These are phyloP conservation scores for Komagataella pastoris DNA, from an alignment of 805 yeast genomes.

Conservation along the genomic window DNA sequence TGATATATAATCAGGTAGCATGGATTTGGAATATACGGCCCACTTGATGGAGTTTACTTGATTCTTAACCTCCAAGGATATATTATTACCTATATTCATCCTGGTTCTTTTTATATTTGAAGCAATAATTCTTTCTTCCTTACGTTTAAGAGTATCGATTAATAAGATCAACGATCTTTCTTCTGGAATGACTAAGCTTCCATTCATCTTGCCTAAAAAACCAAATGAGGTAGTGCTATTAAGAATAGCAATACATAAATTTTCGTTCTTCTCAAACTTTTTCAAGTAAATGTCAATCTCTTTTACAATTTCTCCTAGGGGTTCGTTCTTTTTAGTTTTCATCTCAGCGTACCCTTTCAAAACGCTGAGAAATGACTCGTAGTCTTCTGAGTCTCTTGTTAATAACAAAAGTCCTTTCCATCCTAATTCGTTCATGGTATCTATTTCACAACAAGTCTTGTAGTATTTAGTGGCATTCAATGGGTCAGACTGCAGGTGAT, in stretches of 20 bases:
- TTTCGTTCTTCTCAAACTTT: conserved; percentile 12
- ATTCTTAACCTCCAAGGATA: not conserved
- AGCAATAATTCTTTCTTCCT: not conserved
- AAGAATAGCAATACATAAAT: not conserved
- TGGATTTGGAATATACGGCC: conserved; percentile 6
- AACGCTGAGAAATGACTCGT: conserved; percentile 30
- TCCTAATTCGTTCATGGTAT: conserved; percentile 42
- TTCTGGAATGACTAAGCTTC: not conserved
- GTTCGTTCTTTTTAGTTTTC: conserved; percentile 26
- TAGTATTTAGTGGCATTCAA: conserved; percentile 30
- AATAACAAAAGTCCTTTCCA: conserved; percentile 72
- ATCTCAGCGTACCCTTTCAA: conserved; percentile 29
- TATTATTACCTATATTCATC: too few species aligned
- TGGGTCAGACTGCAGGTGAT: conserved; percentile 27
- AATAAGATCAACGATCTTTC: not conserved
- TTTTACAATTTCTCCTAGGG: conserved; percentile 33
- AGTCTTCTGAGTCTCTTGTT: conserved; percentile 22
- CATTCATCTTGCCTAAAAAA: not conserved
- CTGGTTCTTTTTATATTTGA: not conserved
- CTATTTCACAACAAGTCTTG: conserved; percentile 32
- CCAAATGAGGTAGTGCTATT: not conserved
- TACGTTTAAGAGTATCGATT: not conserved
- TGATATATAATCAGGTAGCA: conserved; percentile 5
- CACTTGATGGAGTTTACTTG: not conserved
- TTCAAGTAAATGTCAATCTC: conserved; percentile 33